Evolutionary conservation across 73 alveolate species (phyloP).

Genomic region (Diophrys appendiculata): DNA sequence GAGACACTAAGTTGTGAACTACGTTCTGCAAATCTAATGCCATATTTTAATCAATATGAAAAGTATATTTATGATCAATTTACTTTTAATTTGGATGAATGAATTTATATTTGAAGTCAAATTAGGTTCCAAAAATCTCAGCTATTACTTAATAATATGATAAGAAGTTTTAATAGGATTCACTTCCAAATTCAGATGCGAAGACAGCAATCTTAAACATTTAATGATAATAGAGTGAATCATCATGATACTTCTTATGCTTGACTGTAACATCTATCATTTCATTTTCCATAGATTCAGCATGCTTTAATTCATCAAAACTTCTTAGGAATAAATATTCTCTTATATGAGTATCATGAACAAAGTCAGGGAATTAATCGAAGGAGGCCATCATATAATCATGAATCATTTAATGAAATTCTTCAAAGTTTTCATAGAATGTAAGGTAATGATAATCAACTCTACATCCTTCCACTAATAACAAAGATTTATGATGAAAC

Average conservation of each 20-base stretch:
- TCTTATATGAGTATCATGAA: background rate
- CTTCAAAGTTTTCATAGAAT: background rate
- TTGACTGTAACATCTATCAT: background rate
- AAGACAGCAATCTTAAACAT: background rate
- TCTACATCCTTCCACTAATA: background rate
- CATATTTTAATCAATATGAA: background rate
- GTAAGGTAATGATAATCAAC: background rate
- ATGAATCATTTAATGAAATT: background rate
- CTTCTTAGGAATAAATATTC: background rate
- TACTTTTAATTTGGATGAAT: background rate
- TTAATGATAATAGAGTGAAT: no score
- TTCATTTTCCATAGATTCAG: background rate
- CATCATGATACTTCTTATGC: background rate
- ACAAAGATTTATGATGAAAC: background rate
- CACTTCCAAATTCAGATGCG: background rate
- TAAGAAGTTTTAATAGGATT: no score
- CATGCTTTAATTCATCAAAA: background rate
- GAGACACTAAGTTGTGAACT: no score
- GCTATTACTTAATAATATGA: background rate
- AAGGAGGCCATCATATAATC: background rate
- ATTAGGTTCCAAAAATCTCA: background rate
- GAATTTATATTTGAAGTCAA: background rate
- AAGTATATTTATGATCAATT: background rate
- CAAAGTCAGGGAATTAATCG: background rate
- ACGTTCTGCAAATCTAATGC: no score